Conservation (phyloP, 441 rosid genomes). For the Manihot esculenta region DNA sequence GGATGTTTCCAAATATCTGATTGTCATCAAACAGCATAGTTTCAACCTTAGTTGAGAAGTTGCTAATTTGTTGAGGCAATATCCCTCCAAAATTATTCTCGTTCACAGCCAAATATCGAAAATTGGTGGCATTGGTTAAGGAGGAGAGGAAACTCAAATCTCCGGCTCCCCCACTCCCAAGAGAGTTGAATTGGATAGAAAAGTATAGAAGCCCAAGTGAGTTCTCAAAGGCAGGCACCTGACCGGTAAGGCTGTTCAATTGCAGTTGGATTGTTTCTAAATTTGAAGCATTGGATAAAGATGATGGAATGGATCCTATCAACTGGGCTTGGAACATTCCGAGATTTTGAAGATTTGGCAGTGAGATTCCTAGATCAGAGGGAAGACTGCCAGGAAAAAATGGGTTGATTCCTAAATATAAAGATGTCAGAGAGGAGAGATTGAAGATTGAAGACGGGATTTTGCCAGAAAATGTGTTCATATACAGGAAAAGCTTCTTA, state of each 20-base stretch:
- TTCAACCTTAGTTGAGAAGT: not conserved
- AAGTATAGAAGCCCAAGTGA: not conserved
- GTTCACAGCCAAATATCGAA: not conserved
- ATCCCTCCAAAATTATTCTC: constrained; percentile 15
- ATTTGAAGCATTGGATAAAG: constrained; percentile 5
- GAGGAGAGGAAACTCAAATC: constrained; percentile 18
- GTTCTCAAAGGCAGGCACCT: constrained; percentile 4
- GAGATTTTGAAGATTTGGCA: constrained; percentile 7
- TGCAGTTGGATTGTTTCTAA: not conserved
- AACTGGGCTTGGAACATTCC: not conserved
- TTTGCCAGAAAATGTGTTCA: constrained; percentile 8
- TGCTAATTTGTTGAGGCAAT: not conserved
- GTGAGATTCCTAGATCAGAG: not conserved
- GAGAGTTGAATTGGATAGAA: not conserved
- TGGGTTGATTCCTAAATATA: constrained; percentile 1
- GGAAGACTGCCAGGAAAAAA: constrained; percentile 20
- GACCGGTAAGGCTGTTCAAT: constrained; percentile 17
- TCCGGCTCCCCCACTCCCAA: constrained; percentile 4
- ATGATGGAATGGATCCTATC: constrained; percentile 11
- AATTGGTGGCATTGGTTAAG: constrained; percentile 1
- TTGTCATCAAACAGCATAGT: not conserved
- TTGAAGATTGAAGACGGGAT: constrained; percentile 19
- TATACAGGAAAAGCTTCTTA: not conserved
- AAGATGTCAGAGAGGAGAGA: not conserved
- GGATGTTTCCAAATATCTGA: constrained; percentile 6